Conservation (phyloP, 2,329 filamentous ascomycete genomes). For the Colletotrichum paranaense region DNA sequence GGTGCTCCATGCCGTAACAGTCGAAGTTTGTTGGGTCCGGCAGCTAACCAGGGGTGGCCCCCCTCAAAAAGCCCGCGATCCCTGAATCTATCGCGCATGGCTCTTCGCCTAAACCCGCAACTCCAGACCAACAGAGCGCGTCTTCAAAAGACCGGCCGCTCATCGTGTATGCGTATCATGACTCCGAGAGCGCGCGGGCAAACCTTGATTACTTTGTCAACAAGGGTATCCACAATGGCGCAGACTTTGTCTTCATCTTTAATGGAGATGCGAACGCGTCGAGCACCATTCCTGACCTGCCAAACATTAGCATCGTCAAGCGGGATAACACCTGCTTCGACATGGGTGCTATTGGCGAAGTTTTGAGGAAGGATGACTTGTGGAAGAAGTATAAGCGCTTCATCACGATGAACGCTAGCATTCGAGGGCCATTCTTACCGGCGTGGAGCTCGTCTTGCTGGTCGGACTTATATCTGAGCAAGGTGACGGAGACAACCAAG, state of each 20-base stretch:
- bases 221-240: slow-evolving; percentile 48
- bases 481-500: slow-evolving; percentile 45
- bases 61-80: background rate
- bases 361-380: slow-evolving; percentile 43
- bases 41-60: background rate
- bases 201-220: slow-evolving; percentile 49
- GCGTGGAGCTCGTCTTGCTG: slow-evolving; percentile 48
- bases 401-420: slow-evolving; percentile 48
- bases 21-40: background rate
- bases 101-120: background rate
- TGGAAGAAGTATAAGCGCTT: slow-evolving; percentile 49
- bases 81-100: background rate
- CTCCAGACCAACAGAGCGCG: background rate
- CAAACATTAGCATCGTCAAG: slow-evolving; percentile 46
- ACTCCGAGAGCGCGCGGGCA: slow-evolving; percentile 43
- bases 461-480: slow-evolving; percentile 46
- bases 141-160: background rate
- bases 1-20: background rate
- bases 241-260: slow-evolving; percentile 53
- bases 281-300: slow-evolving; percentile 40
- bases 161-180: slow-evolving; percentile 29
- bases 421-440: slow-evolving; percentile 51
- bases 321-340: slow-evolving; percentile 49
- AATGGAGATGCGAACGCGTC: slow-evolving; percentile 46
- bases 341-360: slow-evolving; percentile 47